A percentile compares a stretch with the other conserved stretches of the same genome.
Evolutionary conservation across 177 flowering plant species (phyloP).

Genomic region (Tripterygium wilfordii): DNA sequence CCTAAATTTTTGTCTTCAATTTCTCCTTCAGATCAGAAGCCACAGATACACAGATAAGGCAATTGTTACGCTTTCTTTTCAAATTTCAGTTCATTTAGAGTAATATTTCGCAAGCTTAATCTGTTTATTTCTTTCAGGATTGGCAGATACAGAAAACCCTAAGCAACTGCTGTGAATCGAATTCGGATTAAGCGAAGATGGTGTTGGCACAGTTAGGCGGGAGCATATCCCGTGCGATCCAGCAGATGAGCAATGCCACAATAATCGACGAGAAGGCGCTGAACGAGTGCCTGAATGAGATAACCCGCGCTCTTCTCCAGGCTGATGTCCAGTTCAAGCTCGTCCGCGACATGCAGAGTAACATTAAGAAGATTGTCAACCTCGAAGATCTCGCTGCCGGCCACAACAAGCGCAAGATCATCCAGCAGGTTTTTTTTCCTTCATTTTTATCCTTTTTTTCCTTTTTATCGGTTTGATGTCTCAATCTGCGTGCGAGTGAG

Average conservation of each 20-base stretch:
- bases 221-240: constrained; percentile 88
- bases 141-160: too few relatives aligned
- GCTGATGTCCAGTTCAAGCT: constrained; percentile 88
- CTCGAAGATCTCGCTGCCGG: constrained; percentile 97
- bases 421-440: constrained; percentile 55
- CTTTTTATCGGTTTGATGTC: not conserved
- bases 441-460: not conserved
- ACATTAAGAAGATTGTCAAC: constrained; percentile 92
- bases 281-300: constrained; percentile 73
- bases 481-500: too few relatives aligned
- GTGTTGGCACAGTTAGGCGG: constrained; percentile 80
- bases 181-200: constrained; percentile 39
- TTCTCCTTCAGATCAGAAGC: too few relatives aligned
- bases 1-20: too few relatives aligned
- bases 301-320: constrained; percentile 66
- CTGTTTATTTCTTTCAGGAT: too few relatives aligned
- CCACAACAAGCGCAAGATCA: constrained; percentile 89
- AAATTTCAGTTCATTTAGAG: too few relatives aligned
- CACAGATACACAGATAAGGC: too few relatives aligned
- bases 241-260: constrained; percentile 98
- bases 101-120: too few relatives aligned
- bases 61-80: too few relatives aligned
- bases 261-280: constrained; percentile 82
- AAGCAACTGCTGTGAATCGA: too few relatives aligned
- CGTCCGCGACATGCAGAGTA: constrained; percentile 83